Conservation (phyloP, 306 rosid species). For the Aeschynomene evenia region DNA sequence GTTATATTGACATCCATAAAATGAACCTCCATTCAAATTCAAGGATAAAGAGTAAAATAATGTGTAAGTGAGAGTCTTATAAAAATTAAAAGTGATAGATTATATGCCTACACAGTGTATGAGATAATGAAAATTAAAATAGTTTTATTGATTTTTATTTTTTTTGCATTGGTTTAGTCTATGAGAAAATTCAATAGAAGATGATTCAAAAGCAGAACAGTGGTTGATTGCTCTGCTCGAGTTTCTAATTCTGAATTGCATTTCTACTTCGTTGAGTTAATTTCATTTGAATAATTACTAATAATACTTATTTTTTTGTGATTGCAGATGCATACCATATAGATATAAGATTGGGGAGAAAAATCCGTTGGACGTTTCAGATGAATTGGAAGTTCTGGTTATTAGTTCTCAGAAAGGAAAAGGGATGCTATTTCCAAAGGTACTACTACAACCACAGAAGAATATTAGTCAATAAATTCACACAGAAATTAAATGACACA, state of each 20-base stretch:
- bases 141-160: too few relatives aligned
- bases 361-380: slow-evolving; percentile 29
- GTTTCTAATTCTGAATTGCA: slow-evolving; percentile 16
- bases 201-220: background rate
- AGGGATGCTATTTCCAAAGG: slow-evolving; percentile 93
- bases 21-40: too few relatives aligned
- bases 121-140: too few relatives aligned
- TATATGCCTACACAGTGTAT: too few relatives aligned
- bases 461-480: slow-evolving; percentile 3
- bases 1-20: too few relatives aligned
- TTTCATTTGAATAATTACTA: slow-evolving; percentile 9
- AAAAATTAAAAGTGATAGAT: too few relatives aligned
- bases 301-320: background rate
- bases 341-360: slow-evolving; percentile 53
- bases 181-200: too few relatives aligned
- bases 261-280: background rate
- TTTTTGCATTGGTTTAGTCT: too few relatives aligned
- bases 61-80: too few relatives aligned
- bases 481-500: background rate
- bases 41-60: too few relatives aligned
- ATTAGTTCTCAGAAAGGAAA: slow-evolving; percentile 89
- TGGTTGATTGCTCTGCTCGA: background rate
- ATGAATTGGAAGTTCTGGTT: slow-evolving; percentile 74
- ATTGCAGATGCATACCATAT: slow-evolving; percentile 88
- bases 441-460: slow-evolving; percentile 2